Percentiles rank a stretch among this genome's conserved stretches.
These are phyloP conservation scores for Maudiozyma turicensis DNA, from an alignment of 805 yeast species.

Conservation along the genomic window DNA sequence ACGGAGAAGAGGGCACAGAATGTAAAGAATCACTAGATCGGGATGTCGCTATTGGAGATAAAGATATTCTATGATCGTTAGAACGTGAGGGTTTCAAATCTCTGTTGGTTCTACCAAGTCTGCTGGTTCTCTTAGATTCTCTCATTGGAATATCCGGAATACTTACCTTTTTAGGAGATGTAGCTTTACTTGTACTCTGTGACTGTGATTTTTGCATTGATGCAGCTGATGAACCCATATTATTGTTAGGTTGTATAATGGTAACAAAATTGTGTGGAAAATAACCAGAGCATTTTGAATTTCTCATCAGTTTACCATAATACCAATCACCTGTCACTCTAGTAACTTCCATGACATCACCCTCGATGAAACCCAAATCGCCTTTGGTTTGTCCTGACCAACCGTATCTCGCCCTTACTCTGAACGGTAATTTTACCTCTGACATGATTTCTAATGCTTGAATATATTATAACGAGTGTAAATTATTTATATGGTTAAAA, in stretches of 20 bases:
- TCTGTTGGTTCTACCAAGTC: background rate
- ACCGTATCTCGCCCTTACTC: slow-evolving; percentile 73
- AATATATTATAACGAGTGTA: background rate
- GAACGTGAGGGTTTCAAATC: background rate
- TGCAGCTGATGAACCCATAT: slow-evolving; percentile 13
- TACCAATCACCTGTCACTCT: slow-evolving; percentile 88
- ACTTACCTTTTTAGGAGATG: background rate
- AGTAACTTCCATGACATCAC: slow-evolving; percentile 80
- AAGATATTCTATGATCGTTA: background rate
- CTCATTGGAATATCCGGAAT: background rate
- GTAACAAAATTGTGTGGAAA: slow-evolving; percentile 86
- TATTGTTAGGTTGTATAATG: slow-evolving; percentile 25
- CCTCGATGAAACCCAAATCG: slow-evolving; percentile 89
- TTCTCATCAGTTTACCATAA: slow-evolving; percentile 73
- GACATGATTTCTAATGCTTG: background rate
- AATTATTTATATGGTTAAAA: background rate
- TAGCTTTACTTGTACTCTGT: background rate
- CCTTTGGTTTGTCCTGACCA: slow-evolving; percentile 91
- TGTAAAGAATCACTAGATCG: background rate
- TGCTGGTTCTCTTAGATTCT: background rate
- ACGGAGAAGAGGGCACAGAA: background rate
- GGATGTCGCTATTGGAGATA: background rate
- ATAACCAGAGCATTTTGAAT: slow-evolving; percentile 63
- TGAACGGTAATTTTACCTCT: slow-evolving; percentile 45
- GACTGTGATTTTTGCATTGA: slow-evolving; percentile 17